A percentile compares a stretch with the other conserved stretches of the same genome.
These are phyloP conservation scores for Mycena venus DNA, from an alignment of 768 basidiomycete genomes.

Conservation along the genomic window DNA sequence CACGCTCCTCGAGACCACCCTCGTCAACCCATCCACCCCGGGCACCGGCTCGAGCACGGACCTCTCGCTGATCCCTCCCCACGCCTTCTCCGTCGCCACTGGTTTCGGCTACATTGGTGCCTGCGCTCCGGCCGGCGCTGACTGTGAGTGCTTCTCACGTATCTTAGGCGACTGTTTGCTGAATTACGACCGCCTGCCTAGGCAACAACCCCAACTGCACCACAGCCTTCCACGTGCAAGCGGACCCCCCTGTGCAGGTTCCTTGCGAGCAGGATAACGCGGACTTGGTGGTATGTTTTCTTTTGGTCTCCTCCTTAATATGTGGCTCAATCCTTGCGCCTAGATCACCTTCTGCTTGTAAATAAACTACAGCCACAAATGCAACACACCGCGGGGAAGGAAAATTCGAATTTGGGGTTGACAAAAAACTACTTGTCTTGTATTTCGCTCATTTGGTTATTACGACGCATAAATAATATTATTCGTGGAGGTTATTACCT, in stretches of 20 bases:
- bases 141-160: slow-evolving; percentile 37
- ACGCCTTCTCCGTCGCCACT: slow-evolving; percentile 49
- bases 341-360: slow-evolving; percentile 18
- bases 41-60: slow-evolving; percentile 52
- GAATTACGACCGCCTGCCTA: slow-evolving; percentile 16
- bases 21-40: slow-evolving; percentile 45
- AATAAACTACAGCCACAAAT: neutral
- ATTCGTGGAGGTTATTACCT: neutral
- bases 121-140: slow-evolving; percentile 42
- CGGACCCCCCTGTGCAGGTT: slow-evolving; percentile 47
- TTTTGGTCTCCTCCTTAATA: neutral
- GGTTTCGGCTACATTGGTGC: slow-evolving; percentile 47
- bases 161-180: neutral
- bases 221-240: slow-evolving; percentile 44
- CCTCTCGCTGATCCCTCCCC: slow-evolving; percentile 48
- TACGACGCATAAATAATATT: neutral
- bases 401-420: no score
- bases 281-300: slow-evolving; percentile 9
- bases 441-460: neutral
- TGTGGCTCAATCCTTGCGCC: neutral
- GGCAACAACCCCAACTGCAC: slow-evolving; percentile 45
- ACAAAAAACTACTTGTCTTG: neutral
- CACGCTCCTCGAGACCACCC: slow-evolving; percentile 48
- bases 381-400: no score
- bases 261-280: slow-evolving; percentile 49